A percentile compares a stretch with the other conserved stretches of the same genome.
phyloP scores from a whole-genome alignment of 1,284 basidiomycete species.

The Microbotryum violaceum region DNA sequence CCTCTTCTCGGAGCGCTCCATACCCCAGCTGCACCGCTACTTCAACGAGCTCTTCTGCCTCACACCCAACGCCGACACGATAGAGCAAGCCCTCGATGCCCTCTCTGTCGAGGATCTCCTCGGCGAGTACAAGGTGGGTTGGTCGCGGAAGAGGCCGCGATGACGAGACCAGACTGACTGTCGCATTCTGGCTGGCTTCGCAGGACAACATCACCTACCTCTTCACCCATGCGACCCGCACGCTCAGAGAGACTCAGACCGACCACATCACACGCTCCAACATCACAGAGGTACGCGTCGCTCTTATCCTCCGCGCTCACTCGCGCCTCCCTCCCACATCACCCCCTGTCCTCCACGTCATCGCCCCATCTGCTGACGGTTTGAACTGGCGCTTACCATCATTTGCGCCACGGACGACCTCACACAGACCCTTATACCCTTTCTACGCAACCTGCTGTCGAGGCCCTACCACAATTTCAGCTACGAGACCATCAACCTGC shows the following conservation, averaged over 20 bases:
- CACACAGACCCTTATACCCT: conserved; percentile 27
- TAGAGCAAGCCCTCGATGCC: conserved; percentile 8
- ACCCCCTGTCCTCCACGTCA: background rate
- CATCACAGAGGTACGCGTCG: conserved; percentile 24
- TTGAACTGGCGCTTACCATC: background rate
- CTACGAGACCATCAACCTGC: conserved; percentile 29
- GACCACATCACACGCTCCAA: conserved; percentile 20
- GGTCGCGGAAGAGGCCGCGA: background rate
- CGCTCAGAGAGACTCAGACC: conserved; percentile 20
- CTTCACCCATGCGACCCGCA: conserved; percentile 26
- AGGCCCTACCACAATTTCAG: conserved; percentile 28
- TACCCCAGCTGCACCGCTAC: conserved; percentile 6
- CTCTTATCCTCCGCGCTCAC: no score
- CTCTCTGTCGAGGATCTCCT: conserved; percentile 15
- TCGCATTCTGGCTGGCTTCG: background rate
- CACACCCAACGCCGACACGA: background rate
- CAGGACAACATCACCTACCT: conserved; percentile 32
- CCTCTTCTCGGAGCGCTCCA: conserved; percentile 5
- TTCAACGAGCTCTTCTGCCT: conserved; percentile 34
- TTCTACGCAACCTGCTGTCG: conserved; percentile 20
- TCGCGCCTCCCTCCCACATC: background rate
- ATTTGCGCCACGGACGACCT: background rate
- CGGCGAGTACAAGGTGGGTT: conserved; percentile 12
- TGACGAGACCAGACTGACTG: no score
- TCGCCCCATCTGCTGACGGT: background rate